Evolutionary conservation across 345 rosid species (phyloP).

Genomic region (Bretschneidera sinensis): DNA sequence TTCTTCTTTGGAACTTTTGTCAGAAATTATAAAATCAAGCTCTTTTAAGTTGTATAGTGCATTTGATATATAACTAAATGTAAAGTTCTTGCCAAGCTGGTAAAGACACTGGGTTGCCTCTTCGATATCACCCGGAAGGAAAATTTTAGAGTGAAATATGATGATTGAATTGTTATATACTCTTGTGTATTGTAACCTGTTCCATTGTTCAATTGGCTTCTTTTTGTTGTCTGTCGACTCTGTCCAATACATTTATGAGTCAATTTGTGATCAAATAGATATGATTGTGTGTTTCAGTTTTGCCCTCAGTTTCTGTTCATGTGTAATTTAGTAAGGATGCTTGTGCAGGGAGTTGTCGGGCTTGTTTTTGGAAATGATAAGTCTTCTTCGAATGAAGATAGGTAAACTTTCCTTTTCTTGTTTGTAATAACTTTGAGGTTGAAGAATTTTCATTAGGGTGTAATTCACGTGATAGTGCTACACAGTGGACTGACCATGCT

Average conservation of each 20-base stretch:
- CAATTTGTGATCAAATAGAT: background rate
- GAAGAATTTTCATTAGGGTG: background rate
- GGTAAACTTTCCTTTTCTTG: conserved; percentile 33
- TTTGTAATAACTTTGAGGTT: background rate
- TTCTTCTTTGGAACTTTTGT: too few relatives aligned
- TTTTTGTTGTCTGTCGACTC: background rate
- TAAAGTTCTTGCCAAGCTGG: too few relatives aligned
- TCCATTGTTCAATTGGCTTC: too few relatives aligned
- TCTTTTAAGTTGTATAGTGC: too few relatives aligned
- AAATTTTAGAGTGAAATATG: too few relatives aligned
- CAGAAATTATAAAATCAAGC: too few relatives aligned
- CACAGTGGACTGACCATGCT: background rate
- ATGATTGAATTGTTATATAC: background rate
- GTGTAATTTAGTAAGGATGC: conserved; percentile 10
- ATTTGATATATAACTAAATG: too few relatives aligned
- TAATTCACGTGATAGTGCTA: background rate
- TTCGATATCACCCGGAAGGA: too few relatives aligned
- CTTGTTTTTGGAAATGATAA: conserved; percentile 86
- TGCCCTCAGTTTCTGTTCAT: too few relatives aligned
- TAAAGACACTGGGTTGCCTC: too few relatives aligned
- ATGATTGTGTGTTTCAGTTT: background rate
- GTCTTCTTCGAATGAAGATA: conserved; percentile 67
- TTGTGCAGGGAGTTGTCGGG: conserved; percentile 86
- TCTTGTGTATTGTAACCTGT: background rate
- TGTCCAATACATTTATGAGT: background rate